Evolutionary conservation across 2,329 filamentous ascomycete genomes (phyloP).

Genomic region (Periconia sp.): DNA sequence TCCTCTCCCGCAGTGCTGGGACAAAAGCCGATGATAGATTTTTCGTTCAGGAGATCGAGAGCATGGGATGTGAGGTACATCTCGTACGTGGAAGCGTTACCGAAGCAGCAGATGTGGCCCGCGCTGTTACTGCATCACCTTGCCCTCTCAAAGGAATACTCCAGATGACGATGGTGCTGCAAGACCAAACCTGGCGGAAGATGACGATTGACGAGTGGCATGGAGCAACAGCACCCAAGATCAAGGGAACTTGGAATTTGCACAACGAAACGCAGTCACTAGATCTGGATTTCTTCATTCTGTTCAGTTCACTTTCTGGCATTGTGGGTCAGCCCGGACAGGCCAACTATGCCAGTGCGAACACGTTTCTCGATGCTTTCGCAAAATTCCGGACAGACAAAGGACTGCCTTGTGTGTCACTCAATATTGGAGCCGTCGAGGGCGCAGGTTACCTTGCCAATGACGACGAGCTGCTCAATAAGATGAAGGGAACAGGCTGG

Average conservation of each 20-base stretch:
- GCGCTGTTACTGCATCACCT: background rate
- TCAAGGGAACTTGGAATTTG: conserved; percentile 26
- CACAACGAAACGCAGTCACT: conserved; percentile 10
- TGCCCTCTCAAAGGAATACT: conserved; percentile 11
- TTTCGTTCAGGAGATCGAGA: conserved; percentile 8
- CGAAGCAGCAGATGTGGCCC: background rate
- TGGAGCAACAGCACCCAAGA: conserved; percentile 14
- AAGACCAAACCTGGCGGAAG: conserved; percentile 1
- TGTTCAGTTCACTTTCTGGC: conserved; percentile 28
- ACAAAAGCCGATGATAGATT: background rate
- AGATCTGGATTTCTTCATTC: conserved; percentile 29
- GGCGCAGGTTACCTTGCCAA: conserved; percentile 39
- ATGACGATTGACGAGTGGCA: conserved; percentile 15
- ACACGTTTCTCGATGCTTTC: conserved; percentile 36
- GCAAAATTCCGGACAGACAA: conserved; percentile 14
- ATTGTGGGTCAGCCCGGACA: conserved; percentile 41
- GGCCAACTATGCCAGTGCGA: conserved; percentile 51
- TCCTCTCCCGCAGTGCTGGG: conserved; percentile 16
- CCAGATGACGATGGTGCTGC: conserved; percentile 18
- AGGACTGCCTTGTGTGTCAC: conserved; percentile 39
- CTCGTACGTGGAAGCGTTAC: conserved; percentile 7
- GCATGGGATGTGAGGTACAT: conserved; percentile 12
- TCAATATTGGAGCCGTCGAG: conserved; percentile 57
- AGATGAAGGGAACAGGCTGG: background rate
- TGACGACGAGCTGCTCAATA: conserved; percentile 3